phyloP scores from a whole-genome alignment of 305 asterid genomes.

The Solanum hybrid region DNA sequence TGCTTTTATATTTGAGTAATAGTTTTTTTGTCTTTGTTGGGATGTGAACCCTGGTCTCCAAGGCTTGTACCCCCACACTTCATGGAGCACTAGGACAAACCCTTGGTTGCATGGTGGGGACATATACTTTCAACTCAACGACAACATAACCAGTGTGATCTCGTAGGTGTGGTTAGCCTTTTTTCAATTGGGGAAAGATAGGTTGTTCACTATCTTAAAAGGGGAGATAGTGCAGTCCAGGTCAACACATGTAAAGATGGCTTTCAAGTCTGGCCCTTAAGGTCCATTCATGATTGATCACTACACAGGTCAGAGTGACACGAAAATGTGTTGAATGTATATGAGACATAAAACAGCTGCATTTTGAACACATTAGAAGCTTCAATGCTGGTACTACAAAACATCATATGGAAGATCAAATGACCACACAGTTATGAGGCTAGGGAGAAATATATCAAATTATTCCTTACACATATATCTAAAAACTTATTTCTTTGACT shows the following conservation, averaged over 20 bases:
- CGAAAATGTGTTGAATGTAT: background rate
- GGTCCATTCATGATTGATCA: background rate
- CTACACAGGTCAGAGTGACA: background rate
- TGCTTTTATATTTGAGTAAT: background rate
- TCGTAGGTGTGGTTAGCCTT: background rate
- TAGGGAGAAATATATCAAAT: background rate
- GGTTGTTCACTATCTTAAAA: background rate
- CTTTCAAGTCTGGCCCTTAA: background rate
- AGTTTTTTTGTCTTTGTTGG: background rate
- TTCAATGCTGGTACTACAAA: background rate
- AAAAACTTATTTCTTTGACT: background rate
- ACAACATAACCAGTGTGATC: background rate
- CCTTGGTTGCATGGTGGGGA: background rate
- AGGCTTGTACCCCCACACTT: background rate
- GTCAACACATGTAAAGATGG: background rate
- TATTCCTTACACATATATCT: background rate
- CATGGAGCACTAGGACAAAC: background rate
- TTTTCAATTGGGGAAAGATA: background rate
- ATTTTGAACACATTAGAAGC: background rate
- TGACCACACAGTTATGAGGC: background rate
- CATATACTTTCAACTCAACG: background rate
- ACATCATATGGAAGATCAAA: background rate
- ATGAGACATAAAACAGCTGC: background rate
- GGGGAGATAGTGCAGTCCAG: background rate
- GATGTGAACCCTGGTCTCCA: background rate